A percentile compares a stretch with the other conserved stretches of the same genome.
These are phyloP conservation scores for Tephrocybe sp. DNA, from an alignment of 768 basidiomycete genomes.

Conservation along the genomic window DNA sequence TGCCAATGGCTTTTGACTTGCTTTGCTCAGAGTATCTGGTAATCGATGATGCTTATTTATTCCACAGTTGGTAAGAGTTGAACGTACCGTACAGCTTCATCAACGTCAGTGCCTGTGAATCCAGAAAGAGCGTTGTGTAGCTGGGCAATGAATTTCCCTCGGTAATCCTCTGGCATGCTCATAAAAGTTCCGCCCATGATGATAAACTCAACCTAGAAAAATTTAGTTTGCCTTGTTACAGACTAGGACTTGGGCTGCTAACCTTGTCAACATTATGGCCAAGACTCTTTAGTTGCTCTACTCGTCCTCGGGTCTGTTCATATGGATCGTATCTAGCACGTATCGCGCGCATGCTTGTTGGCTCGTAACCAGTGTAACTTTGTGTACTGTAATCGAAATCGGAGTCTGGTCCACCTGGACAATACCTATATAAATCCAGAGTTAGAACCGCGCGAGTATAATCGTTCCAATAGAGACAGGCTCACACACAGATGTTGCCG, in stretches of 20 bases:
- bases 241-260: constrained; percentile 6
- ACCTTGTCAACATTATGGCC: constrained; percentile 98
- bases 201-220: constrained; percentile 75
- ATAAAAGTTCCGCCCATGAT: constrained; percentile 99
- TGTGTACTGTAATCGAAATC: constrained; percentile 99
- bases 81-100: constrained; percentile 85
- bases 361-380: constrained; percentile 92
- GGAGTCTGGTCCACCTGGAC: constrained; percentile 97
- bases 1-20: constrained; percentile 97
- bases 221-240: background rate
- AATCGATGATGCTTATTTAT: background rate
- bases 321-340: constrained; percentile 94
- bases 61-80: background rate
- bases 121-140: constrained; percentile 96
- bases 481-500: constrained; percentile 97
- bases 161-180: constrained; percentile 98
- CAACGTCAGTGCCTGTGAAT: constrained; percentile 88
- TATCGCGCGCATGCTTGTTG: constrained; percentile 98
- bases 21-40: constrained; percentile 89
- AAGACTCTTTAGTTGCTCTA: constrained; percentile 93
- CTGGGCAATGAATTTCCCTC: constrained; percentile 90
- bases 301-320: constrained; percentile 91
- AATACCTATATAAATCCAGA: constrained; percentile 57
- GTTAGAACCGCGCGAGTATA: background rate
- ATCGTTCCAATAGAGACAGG: constrained; percentile 4